Evolutionary conservation across 2,329 filamentous ascomycete species (phyloP).

Genomic region (Exophiala oligosperma): DNA sequence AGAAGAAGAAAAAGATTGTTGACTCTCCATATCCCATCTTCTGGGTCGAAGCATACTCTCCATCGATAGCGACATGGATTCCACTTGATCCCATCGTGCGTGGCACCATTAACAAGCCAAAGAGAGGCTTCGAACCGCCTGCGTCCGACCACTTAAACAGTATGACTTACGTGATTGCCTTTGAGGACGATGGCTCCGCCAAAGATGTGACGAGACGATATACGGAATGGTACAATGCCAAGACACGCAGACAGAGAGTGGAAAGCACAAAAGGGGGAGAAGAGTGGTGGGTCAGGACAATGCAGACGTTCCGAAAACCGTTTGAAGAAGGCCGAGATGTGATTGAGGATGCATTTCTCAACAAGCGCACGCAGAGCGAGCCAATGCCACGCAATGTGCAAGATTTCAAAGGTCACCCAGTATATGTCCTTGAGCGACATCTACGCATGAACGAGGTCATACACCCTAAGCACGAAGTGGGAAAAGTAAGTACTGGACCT

Average conservation of each 20-base stretch:
- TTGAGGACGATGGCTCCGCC: constrained; percentile 75
- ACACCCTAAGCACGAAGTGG: constrained; percentile 68
- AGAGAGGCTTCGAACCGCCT: constrained; percentile 74
- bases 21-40: constrained; percentile 82
- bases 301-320: constrained; percentile 41
- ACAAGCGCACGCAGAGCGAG: constrained; percentile 70
- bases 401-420: constrained; percentile 83
- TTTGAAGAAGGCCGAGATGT: constrained; percentile 69
- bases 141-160: constrained; percentile 72
- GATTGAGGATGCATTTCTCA: constrained; percentile 77
- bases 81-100: constrained; percentile 84
- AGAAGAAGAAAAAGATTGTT: constrained; percentile 19
- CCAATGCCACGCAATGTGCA: constrained; percentile 81
- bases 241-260: constrained; percentile 79
- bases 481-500: constrained; percentile 70
- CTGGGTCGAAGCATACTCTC: constrained; percentile 91
- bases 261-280: constrained; percentile 62
- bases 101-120: constrained; percentile 71
- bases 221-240: constrained; percentile 83
- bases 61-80: constrained; percentile 87
- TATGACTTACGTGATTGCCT: constrained; percentile 81
- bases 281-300: constrained; percentile 56
- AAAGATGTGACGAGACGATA: constrained; percentile 88
- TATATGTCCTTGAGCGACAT: constrained; percentile 83
- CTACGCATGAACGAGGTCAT: constrained; percentile 81